These are phyloP conservation scores for Pythium dissimile DNA, from an alignment of 352 stramenopile species.

Conservation along the genomic window DNA sequence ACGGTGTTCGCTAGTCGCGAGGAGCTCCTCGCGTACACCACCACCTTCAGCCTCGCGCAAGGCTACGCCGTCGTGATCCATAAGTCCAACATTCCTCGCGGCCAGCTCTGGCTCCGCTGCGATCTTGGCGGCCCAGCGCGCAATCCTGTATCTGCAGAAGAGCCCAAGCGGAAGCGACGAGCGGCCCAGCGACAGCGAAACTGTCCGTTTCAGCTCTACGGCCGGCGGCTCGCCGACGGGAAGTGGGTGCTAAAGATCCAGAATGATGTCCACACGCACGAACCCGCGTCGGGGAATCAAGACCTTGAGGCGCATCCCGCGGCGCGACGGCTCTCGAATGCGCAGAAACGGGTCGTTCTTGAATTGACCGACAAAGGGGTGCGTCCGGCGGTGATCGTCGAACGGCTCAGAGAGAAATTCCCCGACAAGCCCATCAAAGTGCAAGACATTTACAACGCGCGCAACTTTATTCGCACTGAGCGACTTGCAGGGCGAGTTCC, in stretches of 20 bases:
- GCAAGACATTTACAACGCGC: slow-evolving; percentile 52
- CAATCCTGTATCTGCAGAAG: not conserved
- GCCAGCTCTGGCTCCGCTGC: slow-evolving; percentile 45
- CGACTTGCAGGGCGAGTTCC: slow-evolving; percentile 29
- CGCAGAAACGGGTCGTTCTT: slow-evolving; percentile 38
- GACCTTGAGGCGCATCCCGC: slow-evolving; percentile 30
- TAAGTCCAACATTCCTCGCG: slow-evolving; percentile 44
- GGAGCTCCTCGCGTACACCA: slow-evolving; percentile 35
- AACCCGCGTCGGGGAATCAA: slow-evolving; percentile 13
- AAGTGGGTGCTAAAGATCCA: slow-evolving; percentile 34
- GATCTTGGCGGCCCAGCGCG: slow-evolving; percentile 27
- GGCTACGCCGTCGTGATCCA: slow-evolving; percentile 45
- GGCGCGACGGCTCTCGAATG: slow-evolving; percentile 29
- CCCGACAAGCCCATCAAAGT: slow-evolving; percentile 43
- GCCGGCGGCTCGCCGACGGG: slow-evolving; percentile 23
- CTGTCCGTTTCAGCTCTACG: slow-evolving; percentile 46
- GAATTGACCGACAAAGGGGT: slow-evolving; percentile 31
- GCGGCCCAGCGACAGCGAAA: slow-evolving; percentile 27
- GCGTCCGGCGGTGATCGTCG: slow-evolving; percentile 36
- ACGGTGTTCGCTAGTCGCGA: slow-evolving; percentile 38
- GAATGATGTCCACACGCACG: slow-evolving; percentile 35
- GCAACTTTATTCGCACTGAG: slow-evolving; percentile 42
- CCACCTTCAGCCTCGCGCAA: slow-evolving; percentile 30
- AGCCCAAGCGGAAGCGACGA: slow-evolving; percentile 30
- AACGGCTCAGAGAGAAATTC: slow-evolving; percentile 33